Conservation (phyloP, 1,284 basidiomycete genomes). For the Malassezia sympodialis region DNA sequence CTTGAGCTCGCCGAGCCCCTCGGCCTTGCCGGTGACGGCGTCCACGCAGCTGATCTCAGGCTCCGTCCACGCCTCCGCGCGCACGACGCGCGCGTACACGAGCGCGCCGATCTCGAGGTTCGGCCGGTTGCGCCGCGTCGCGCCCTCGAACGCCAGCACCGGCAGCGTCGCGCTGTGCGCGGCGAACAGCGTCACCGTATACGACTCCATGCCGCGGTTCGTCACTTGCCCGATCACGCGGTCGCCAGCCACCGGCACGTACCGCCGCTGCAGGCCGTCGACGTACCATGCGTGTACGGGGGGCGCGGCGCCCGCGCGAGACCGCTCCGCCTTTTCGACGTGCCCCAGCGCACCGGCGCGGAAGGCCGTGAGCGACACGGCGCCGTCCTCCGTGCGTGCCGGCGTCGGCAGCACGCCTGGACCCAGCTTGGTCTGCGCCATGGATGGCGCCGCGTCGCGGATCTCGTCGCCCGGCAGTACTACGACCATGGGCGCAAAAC, state of each 20-base stretch:
- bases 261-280: constrained; percentile 24
- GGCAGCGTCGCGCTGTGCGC: constrained; percentile 33
- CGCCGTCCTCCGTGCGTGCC: not conserved
- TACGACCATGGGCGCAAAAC: constrained; percentile 20
- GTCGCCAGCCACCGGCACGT: constrained; percentile 32
- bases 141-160: constrained; percentile 42
- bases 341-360: constrained; percentile 24
- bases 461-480: constrained; percentile 35
- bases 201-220: constrained; percentile 32
- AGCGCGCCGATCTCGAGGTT: constrained; percentile 38
- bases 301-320: not conserved
- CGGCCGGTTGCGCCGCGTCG: constrained; percentile 43
- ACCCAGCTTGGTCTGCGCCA: constrained; percentile 25
- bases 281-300: constrained; percentile 24
- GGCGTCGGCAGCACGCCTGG: constrained; percentile 28
- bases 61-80: constrained; percentile 33
- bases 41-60: constrained; percentile 44
- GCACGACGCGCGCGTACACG: constrained; percentile 36
- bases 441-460: constrained; percentile 7
- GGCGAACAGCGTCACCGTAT: constrained; percentile 33
- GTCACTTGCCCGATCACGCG: constrained; percentile 40
- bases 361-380: constrained; percentile 22
- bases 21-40: constrained; percentile 31
- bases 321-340: constrained; percentile 8
- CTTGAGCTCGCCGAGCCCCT: constrained; percentile 42